Evolutionary conservation across 768 basidiomycete species (phyloP).

Genomic region (Pleurotus citrinopileatus): DNA sequence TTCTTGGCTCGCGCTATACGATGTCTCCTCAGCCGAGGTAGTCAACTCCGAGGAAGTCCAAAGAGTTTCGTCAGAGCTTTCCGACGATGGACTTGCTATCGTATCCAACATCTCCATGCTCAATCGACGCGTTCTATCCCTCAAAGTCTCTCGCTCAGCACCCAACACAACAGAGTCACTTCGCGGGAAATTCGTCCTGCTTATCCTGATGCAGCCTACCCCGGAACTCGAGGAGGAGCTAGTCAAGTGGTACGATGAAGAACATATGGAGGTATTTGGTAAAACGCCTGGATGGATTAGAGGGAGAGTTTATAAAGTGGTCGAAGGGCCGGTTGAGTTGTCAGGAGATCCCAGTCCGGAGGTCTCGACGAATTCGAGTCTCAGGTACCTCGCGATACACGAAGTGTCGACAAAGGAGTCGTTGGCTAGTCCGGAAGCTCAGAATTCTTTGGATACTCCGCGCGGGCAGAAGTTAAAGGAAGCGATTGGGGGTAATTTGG

Average conservation of each 20-base stretch:
- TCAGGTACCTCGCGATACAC: background rate
- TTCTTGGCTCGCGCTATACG: conserved; percentile 28
- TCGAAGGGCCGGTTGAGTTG: conserved; percentile 17
- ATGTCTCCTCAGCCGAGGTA: conserved; percentile 19
- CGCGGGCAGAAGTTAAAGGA: background rate
- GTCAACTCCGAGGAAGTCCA: background rate
- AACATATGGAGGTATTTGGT: conserved; percentile 27
- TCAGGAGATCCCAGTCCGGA: conserved; percentile 9
- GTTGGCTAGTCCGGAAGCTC: background rate
- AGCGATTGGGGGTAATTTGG: conserved; percentile 5
- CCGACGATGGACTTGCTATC: background rate
- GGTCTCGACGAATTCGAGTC: background rate
- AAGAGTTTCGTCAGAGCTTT: background rate
- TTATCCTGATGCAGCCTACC: conserved; percentile 20
- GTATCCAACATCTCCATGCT: background rate
- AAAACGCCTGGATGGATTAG: conserved; percentile 28
- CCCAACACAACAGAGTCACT: background rate
- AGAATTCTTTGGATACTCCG: background rate
- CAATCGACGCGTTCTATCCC: background rate
- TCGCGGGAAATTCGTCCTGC: conserved; percentile 17
- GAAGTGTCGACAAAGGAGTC: background rate
- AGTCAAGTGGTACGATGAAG: conserved; percentile 34
- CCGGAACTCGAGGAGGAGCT: conserved; percentile 25
- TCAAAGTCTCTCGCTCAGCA: background rate
- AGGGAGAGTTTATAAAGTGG: conserved; percentile 24